These are phyloP conservation scores for Rosa lucieae DNA, from an alignment of 306 rosid genomes.

Conservation along the genomic window DNA sequence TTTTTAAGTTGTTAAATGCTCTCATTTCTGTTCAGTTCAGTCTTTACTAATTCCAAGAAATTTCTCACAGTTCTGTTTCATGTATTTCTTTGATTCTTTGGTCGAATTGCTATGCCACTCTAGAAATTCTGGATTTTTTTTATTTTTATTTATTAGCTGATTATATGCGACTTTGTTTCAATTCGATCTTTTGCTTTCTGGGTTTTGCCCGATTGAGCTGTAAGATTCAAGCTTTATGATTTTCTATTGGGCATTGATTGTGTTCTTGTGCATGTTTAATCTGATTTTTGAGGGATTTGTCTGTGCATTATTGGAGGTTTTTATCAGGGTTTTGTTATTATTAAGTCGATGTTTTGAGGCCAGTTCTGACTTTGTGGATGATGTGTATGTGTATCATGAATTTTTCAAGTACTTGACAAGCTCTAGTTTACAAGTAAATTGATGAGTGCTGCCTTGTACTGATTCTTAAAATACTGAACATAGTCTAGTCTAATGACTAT, in stretches of 20 bases:
- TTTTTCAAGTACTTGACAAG: neutral
- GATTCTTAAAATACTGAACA: neutral
- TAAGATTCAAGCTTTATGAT: constrained; percentile 9
- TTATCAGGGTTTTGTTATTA: constrained; percentile 15
- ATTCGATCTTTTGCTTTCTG: constrained; percentile 6
- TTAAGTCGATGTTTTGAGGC: neutral
- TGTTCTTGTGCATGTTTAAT: constrained; percentile 12
- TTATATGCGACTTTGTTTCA: too few relatives aligned
- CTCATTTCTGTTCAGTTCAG: neutral
- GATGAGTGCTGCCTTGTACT: neutral
- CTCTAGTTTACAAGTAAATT: neutral
- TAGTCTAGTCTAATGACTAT: neutral
- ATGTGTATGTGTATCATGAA: neutral
- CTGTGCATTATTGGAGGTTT: neutral
- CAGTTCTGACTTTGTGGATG: too few relatives aligned
- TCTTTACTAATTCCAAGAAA: neutral
- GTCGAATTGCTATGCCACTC: neutral
- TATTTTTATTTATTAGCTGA: too few relatives aligned
- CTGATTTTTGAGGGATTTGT: neutral
- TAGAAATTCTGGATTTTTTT: too few relatives aligned
- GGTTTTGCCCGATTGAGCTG: constrained; percentile 20
- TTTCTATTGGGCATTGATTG: constrained; percentile 16
- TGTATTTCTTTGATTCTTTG: neutral
- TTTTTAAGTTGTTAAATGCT: neutral
- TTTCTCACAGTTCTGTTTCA: too few relatives aligned